A percentile compares a stretch with the other conserved stretches of the same genome.
phyloP scores from a whole-genome alignment of 2,329 filamentous ascomycete species.

The Fusarium camptoceras region DNA sequence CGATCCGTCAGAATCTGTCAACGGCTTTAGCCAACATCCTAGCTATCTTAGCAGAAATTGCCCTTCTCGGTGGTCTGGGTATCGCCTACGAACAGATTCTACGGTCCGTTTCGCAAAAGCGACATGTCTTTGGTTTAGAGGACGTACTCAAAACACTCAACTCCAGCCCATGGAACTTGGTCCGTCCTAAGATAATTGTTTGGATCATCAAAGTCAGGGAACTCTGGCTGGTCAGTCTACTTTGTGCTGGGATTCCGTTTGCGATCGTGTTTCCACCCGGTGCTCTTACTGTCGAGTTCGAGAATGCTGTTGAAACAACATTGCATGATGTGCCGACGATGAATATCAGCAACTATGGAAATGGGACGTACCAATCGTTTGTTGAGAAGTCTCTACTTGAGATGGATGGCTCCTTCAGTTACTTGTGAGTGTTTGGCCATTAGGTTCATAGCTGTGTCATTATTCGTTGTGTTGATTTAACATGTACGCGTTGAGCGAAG shows the following conservation, averaged over 20 bases:
- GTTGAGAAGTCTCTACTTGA: not conserved
- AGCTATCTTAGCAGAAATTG: not conserved
- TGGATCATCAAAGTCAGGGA: not conserved
- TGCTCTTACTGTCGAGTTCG: not conserved
- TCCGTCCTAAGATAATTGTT: not conserved
- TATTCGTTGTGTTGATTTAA: too few relatives aligned
- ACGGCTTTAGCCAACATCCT: not conserved
- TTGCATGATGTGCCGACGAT: not conserved
- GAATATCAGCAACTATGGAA: not conserved
- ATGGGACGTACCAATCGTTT: not conserved
- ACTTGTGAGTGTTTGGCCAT: not conserved
- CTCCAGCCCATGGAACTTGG: not conserved
- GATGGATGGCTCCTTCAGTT: not conserved
- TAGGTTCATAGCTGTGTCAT: too few relatives aligned
- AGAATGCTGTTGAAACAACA: not conserved
- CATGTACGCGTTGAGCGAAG: too few relatives aligned
- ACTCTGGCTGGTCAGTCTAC: not conserved
- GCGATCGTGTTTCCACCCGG: not conserved
- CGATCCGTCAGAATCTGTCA: not conserved
- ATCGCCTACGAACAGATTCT: not conserved
- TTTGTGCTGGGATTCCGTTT: not conserved
- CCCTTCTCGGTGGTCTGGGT: not conserved
- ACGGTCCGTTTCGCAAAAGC: not conserved
- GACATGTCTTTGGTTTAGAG: not conserved
- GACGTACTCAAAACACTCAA: not conserved